Evolutionary conservation across 1,284 basidiomycete genomes (phyloP).

Genomic region (Phellopilus nigrolimitatus): DNA sequence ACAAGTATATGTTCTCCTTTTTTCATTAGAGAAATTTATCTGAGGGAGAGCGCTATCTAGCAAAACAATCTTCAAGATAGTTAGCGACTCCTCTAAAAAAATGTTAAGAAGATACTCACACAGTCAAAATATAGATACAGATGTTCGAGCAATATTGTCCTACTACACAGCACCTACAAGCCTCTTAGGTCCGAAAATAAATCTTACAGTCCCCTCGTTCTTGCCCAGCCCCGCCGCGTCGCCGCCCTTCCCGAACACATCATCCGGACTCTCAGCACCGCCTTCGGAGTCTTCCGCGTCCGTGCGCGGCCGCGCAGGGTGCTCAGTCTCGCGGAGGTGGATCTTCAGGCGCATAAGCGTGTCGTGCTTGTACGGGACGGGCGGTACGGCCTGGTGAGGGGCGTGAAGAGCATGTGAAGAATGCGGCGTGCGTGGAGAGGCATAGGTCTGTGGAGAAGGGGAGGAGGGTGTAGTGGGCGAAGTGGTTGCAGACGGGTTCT

Average conservation of each 20-base stretch:
- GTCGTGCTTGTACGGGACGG: slow-evolving; percentile 63
- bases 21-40: too few relatives aligned
- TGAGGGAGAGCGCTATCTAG: too few relatives aligned
- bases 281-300: slow-evolving; percentile 24
- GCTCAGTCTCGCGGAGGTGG: slow-evolving; percentile 66
- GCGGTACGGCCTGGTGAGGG: slow-evolving; percentile 25
- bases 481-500: slow-evolving; percentile 64
- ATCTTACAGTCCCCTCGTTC: slow-evolving; percentile 81
- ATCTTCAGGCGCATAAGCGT: slow-evolving; percentile 78
- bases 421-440: slow-evolving; percentile 42
- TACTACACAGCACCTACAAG: slow-evolving; percentile 2
- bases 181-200: slow-evolving; percentile 62
- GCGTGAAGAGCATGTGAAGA: slow-evolving; percentile 21
- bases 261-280: slow-evolving; percentile 34
- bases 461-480: slow-evolving; percentile 70
- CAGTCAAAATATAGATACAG: too few relatives aligned
- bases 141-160: too few relatives aligned
- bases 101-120: too few relatives aligned
- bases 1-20: too few relatives aligned
- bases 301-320: slow-evolving; percentile 42
- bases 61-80: too few relatives aligned
- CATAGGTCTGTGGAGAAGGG: slow-evolving; percentile 65
- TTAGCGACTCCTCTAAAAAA: too few relatives aligned
- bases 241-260: slow-evolving; percentile 25
- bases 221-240: slow-evolving; percentile 51